These are phyloP conservation scores for Raffaelea arxii DNA, from an alignment of 2,329 filamentous ascomycete species.

Conservation along the genomic window DNA sequence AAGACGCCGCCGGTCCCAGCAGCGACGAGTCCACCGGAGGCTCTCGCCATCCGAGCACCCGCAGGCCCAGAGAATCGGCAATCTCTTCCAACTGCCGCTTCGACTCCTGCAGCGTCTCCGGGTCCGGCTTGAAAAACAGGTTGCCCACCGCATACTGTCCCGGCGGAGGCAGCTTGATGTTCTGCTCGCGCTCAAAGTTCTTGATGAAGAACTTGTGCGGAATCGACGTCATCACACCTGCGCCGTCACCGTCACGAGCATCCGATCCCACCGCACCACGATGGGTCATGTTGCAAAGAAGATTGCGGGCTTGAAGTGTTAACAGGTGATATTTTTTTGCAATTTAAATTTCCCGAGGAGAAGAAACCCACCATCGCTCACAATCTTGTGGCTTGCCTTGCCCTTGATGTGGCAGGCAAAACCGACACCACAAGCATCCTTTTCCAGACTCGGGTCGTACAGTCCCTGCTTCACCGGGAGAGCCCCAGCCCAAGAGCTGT, in stretches of 20 bases:
- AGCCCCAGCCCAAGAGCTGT: conserved; percentile 82
- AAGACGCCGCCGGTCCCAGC: conserved; percentile 84
- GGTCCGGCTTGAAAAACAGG: conserved; percentile 96
- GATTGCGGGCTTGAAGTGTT: conserved; percentile 58
- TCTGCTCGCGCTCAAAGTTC: conserved; percentile 89
- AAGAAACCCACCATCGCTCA: conserved; percentile 75
- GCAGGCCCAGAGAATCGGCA: conserved; percentile 76
- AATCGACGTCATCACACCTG: conserved; percentile 98
- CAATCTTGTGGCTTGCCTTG: conserved; percentile 93
- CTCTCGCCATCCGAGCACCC: conserved; percentile 92
- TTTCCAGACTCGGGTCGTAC: conserved; percentile 91
- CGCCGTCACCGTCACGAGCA: conserved; percentile 93
- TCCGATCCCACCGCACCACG: conserved; percentile 96
- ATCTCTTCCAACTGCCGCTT: conserved; percentile 90
- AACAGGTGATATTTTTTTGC: too few species aligned
- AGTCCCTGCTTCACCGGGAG: conserved; percentile 97
- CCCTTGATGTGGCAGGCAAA: conserved; percentile 99
- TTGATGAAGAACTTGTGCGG: conserved; percentile 98
- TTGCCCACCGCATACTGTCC: conserved; percentile 97
- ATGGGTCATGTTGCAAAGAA: conserved; percentile 99
- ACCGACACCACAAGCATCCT: conserved; percentile 98
- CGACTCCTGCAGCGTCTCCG: conserved; percentile 80
- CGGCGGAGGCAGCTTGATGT: conserved; percentile 73
- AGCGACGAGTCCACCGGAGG: conserved; percentile 89
- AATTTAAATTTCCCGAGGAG: too few species aligned